phyloP scores from a whole-genome alignment of 306 rosid species.

The Medicago truncatula region MtrunA17r5.0-ANR NC_053047.1:7459001-7459500 shows the following conservation, averaged over 20 bases:
- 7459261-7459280: constrained; percentile 23
- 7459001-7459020: constrained; percentile 86
- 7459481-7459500: too few relatives aligned
- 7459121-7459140: constrained; percentile 60
- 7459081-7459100: constrained; percentile 93
- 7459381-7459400: too few relatives aligned
- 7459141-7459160: constrained; percentile 22
- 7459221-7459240: not conserved
- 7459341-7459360: too few relatives aligned
- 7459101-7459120: constrained; percentile 95
- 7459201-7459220: constrained; percentile 5
- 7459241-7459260: constrained; percentile 8
- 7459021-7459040: constrained; percentile 95
- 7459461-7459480: too few relatives aligned
- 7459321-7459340: too few relatives aligned
- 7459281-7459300: constrained; percentile 8
- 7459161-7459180: not conserved
- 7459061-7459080: constrained; percentile 89
- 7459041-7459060: constrained; percentile 93
- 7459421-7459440: too few relatives aligned
- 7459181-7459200: not conserved
- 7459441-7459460: too few relatives aligned
- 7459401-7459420: too few relatives aligned
- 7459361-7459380: too few relatives aligned
- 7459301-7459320: not conserved